phyloP scores from a whole-genome alignment of 179 eudicot species.

The Gypsophila paniculata region DNA sequence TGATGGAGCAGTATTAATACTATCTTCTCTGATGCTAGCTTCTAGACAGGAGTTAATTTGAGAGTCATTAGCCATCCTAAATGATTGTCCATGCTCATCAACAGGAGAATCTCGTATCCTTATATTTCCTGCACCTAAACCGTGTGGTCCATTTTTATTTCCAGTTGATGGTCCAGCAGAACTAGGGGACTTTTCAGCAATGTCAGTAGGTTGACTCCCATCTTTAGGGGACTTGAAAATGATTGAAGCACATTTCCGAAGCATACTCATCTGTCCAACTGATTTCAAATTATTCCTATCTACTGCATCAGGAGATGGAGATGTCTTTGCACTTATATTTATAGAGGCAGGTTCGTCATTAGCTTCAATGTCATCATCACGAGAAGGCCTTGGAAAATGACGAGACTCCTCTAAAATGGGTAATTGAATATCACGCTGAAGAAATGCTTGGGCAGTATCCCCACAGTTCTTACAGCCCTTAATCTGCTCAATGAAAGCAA shows the following conservation, averaged over 20 bases:
- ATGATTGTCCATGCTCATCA: constrained; percentile 34
- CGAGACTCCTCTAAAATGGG: constrained; percentile 35
- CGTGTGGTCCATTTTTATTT: constrained; percentile 26
- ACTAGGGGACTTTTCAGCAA: constrained; percentile 30
- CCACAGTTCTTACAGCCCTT: constrained; percentile 66
- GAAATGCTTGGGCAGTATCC: constrained; percentile 42
- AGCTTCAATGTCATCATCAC: constrained; percentile 27
- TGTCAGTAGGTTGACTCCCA: constrained; percentile 33
- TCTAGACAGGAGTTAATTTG: constrained; percentile 20
- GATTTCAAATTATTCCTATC: constrained; percentile 36
- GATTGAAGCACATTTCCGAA: constrained; percentile 61
- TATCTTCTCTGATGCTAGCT: constrained; percentile 31
- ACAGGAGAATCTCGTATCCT: constrained; percentile 26
- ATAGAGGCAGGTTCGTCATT: constrained; percentile 27
- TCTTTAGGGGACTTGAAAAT: constrained; percentile 56
- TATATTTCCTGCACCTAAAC: constrained; percentile 21
- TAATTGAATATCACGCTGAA: constrained; percentile 41
- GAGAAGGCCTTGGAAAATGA: constrained; percentile 31
- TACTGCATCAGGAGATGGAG: constrained; percentile 25
- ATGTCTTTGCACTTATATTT: constrained; percentile 14
- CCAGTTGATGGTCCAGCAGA: constrained; percentile 22
- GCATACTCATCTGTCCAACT: constrained; percentile 52
- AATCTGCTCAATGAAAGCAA: constrained; percentile 51
- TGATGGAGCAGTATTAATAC: constrained; percentile 27
- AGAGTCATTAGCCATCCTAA: constrained; percentile 30